Evolutionary conservation across 1,139 yeast genomes (phyloP).

Genomic region (Yamadazyma atmosphaerica): DNA sequence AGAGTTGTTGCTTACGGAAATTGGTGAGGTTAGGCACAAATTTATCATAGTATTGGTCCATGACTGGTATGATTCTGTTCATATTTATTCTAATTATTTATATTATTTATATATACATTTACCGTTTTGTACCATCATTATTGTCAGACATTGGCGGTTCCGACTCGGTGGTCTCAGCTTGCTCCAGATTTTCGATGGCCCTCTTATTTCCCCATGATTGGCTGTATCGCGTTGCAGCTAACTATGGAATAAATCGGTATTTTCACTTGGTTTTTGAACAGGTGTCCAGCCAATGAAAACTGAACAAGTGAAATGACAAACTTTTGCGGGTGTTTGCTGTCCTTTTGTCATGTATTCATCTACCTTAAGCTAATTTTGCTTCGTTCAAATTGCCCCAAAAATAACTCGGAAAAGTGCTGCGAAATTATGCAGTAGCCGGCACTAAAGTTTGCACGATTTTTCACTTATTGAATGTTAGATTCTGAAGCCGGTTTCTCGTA

Average conservation of each 20-base stretch:
- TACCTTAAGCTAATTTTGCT: too few relatives aligned
- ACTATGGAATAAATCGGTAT: too few relatives aligned
- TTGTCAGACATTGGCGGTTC: not conserved
- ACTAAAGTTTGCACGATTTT: too few relatives aligned
- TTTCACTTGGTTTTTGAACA: too few relatives aligned
- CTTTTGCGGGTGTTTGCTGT: too few relatives aligned
- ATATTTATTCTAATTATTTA: slow-evolving; percentile 1
- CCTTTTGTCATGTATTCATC: too few relatives aligned
- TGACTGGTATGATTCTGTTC: not conserved
- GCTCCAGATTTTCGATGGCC: not conserved
- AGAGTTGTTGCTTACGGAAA: not conserved
- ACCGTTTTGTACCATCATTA: not conserved
- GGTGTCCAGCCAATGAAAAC: too few relatives aligned
- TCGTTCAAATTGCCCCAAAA: too few relatives aligned
- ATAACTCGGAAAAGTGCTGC: not conserved
- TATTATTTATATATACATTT: slow-evolving; percentile 1
- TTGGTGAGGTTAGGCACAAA: not conserved
- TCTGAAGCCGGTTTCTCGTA: too few relatives aligned
- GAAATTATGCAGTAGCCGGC: not conserved
- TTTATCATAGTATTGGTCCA: slow-evolving; percentile 1
- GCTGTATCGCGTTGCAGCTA: not conserved
- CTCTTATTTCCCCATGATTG: not conserved
- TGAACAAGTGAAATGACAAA: too few relatives aligned
- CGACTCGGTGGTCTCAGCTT: not conserved
- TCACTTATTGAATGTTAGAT: too few relatives aligned